Evolutionary conservation across 345 rosid species (phyloP), one percentile per base, ranked within the genome.

Genomic region (Gossypium herbaceum): DNA sequence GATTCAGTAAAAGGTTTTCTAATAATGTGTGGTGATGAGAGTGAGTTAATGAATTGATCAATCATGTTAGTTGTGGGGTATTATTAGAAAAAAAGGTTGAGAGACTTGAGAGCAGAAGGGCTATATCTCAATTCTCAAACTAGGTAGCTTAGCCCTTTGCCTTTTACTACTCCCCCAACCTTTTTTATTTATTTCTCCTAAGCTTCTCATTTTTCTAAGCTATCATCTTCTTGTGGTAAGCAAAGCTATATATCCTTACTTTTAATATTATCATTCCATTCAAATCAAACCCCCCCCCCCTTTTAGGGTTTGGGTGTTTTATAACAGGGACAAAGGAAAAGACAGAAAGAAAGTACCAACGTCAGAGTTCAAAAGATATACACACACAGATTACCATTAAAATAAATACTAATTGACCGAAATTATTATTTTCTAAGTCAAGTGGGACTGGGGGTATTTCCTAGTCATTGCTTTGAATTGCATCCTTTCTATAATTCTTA

Each of bases 291-390:
- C 65, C 44, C 6, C 39, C 39, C 39, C 41, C 60, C 81, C 89
- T 80, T 85, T 86, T 86, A 75, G 81, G 89, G 82, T 81, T 87
- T 82, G 87, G 90, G 91, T 82, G 87, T 89, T 83, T 84, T 86
- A 83, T 84, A 82, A 86, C 85, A 83, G 77, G 79, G 79, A 80
- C 80, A 55, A 81, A 82, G 61, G 83, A 81, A 78, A 77, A 78
- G 79, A 77, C 73, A 86, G 69, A 87, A 87, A 86, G 88, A 86
- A 85, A 84, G 88, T 72, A 80, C 73, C 79, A 79, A 79, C 75
- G 77, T 83, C 89, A 83, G 43, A 48, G 25, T 73, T 63, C 71
- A 59, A 76, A 72, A 82, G 68, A 81, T 79, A 72, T 60, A 78
- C 1, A 0, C 2, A 34, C 41, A 34, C 41, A 34, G 1, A 50